A percentile compares a stretch with the other conserved stretches of the same genome.
Conservation (phyloP, 805 yeast genomes). For the Clavispora asparagi region DNA sequence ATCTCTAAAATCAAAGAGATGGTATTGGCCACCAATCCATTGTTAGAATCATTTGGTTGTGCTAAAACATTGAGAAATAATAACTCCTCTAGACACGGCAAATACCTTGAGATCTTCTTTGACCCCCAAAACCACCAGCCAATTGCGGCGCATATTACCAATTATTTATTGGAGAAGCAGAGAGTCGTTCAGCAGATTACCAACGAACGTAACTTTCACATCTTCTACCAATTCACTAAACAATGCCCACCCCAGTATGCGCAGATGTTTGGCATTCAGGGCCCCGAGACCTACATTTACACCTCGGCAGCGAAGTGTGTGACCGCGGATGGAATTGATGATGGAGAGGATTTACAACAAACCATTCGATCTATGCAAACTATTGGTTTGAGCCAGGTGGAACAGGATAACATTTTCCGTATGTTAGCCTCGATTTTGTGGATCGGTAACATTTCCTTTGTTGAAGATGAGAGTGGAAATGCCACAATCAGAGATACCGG, state of each 20-base stretch:
- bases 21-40: constrained; percentile 95
- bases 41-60: constrained; percentile 88
- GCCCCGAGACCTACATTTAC: constrained; percentile 88
- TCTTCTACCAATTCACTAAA: constrained; percentile 92
- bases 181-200: constrained; percentile 94
- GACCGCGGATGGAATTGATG: constrained; percentile 82
- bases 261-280: constrained; percentile 82
- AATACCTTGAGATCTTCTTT: constrained; percentile 87
- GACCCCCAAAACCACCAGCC: constrained; percentile 73
- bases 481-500: constrained; percentile 77
- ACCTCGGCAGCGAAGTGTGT: constrained; percentile 86
- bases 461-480: constrained; percentile 82
- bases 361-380: constrained; percentile 82
- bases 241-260: constrained; percentile 83
- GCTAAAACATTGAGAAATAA: constrained; percentile 88
- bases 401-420: constrained; percentile 87
- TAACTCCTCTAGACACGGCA: constrained; percentile 89
- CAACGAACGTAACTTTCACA: constrained; percentile 94
- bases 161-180: constrained; percentile 89
- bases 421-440: constrained; percentile 81
- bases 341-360: constrained; percentile 68
- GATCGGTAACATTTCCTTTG: constrained; percentile 89
- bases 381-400: constrained; percentile 76
- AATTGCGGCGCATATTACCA: constrained; percentile 91
- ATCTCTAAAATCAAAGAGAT: constrained; percentile 90